Evolutionary conservation across 2,329 filamentous ascomycete species (phyloP), one percentile per base, ranked within the genome.

Genomic region (Aulographum hederae): DNA sequence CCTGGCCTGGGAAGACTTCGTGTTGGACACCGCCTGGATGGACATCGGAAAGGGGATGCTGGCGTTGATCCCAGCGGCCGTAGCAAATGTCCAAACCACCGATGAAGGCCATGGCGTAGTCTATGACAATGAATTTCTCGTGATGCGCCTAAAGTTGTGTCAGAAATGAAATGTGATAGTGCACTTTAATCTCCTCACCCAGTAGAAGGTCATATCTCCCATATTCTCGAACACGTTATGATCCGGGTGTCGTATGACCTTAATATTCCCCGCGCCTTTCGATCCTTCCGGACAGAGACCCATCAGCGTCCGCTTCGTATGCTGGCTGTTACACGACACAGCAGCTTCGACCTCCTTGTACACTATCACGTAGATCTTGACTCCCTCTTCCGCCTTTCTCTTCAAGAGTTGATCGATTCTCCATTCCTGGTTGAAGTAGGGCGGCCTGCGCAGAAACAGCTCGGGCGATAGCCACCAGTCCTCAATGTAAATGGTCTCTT

Each of bases 381-480:
- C 89, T 10, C 89, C 89, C 1, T 76, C 76, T 54, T 95, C 82
- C 1, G 89, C 89, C 25, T 75, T 78, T 18, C 82, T 69, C 60
- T 94, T 95, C 35, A 98, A 58, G 10, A 91, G 59, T 38, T 80
- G 72, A 52, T 98, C 89, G 13, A 98, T 56, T 8, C 86, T 69
- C 69, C 76, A 94, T 54, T 93, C 69, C 49, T 91, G 80, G 41
- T 84, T 78, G 46, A 66, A 67, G 41, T 77, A 76, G 0, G 89
- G 80, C 2, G 89, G 85, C 14, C 89, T 68, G 23, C 89, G 73
- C 38, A 98, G 54, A 54, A 86, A 92, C 38, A 89, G 56, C 53
- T 89, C 80, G 0, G 81, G 89, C 3, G 80, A 91, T 11, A 95
- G 60, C 89, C 89, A 95, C 89, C 86, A 98, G 47, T 95, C 89